These are phyloP conservation scores for Aegilops umbellulata DNA, from an alignment of 176 grass and related monocot species.

Conservation along the genomic window DNA sequence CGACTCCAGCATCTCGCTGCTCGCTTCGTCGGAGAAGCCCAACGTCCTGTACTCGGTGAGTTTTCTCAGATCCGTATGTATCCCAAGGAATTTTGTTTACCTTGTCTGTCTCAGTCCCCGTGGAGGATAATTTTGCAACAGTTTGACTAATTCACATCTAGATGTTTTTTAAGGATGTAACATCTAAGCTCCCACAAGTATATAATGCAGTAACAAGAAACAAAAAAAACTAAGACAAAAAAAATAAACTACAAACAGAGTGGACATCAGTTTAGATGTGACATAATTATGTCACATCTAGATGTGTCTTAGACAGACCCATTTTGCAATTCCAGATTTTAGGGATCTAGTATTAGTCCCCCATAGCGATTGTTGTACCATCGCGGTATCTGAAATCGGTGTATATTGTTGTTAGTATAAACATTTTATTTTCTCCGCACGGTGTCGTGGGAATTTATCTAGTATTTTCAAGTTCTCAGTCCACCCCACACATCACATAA, in stretches of 20 bases:
- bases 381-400: neutral
- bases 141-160: no score
- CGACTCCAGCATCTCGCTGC: slow-evolving; percentile 93
- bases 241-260: no score
- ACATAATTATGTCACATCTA: no score
- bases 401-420: neutral
- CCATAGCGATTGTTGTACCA: neutral
- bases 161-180: no score
- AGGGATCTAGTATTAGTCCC: neutral
- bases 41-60: slow-evolving; percentile 66
- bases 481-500: neutral
- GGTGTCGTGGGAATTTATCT: neutral
- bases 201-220: no score
- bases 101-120: neutral
- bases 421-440: neutral
- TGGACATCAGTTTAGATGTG: no score
- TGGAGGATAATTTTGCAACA: neutral
- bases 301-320: no score
- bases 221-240: no score
- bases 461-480: neutral
- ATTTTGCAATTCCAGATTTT: neutral
- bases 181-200: no score
- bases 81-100: neutral
- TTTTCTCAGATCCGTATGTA: neutral
- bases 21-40: slow-evolving; percentile 83